A percentile compares a stretch with the other conserved stretches of the same genome.
phyloP scores from a whole-genome alignment of 495 filamentous ascomycete genomes.

The Hypoxylon fragiforme region DNA sequence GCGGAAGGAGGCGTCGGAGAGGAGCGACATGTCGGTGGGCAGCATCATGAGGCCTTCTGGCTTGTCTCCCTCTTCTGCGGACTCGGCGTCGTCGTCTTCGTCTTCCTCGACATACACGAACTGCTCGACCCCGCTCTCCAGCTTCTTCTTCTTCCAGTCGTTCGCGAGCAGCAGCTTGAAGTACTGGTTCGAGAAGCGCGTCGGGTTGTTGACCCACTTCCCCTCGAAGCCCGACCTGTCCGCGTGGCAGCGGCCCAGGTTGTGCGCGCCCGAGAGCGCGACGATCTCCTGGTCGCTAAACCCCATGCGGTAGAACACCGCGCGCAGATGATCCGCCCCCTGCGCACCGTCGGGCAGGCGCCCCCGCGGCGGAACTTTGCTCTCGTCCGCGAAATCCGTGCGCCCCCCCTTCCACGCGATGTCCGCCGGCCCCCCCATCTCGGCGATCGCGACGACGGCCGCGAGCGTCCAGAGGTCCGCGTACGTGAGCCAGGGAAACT shows the following conservation, averaged over 20 bases:
- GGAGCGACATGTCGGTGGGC: conserved; percentile 49
- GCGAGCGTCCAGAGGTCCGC: conserved; percentile 66
- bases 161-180: conserved; percentile 58
- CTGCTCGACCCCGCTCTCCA: conserved; percentile 57
- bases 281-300: conserved; percentile 68
- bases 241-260: conserved; percentile 61
- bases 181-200: conserved; percentile 66
- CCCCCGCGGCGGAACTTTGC: conserved; percentile 59
- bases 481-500: conserved; percentile 66
- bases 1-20: conserved; percentile 39
- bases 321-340: conserved; percentile 60
- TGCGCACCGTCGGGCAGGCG: conserved; percentile 62
- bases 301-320: conserved; percentile 66
- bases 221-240: conserved; percentile 64
- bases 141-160: conserved; percentile 58
- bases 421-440: conserved; percentile 60
- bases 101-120: conserved; percentile 65
- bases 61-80: conserved; percentile 59
- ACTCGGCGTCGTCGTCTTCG: conserved; percentile 50
- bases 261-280: conserved; percentile 63
- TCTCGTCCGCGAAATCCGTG: conserved; percentile 61
- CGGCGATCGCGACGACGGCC: conserved; percentile 59
- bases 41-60: conserved; percentile 60
- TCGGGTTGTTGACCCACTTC: conserved; percentile 67
- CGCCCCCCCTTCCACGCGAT: conserved; percentile 59